These are phyloP conservation scores for Andrographis paniculata DNA, from an alignment of 305 asterid genomes.

Conservation along the genomic window DNA sequence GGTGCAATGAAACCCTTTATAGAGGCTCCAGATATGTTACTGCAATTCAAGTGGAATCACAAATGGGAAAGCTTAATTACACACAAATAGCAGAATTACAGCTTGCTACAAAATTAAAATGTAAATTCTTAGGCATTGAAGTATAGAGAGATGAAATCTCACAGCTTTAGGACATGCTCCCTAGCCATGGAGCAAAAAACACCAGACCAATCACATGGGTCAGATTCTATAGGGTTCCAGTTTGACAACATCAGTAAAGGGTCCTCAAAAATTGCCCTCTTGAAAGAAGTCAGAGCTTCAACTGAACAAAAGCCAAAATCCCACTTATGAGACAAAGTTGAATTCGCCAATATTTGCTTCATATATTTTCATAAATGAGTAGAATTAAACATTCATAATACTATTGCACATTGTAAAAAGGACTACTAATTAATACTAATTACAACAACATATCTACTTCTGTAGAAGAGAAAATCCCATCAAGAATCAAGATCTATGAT, in stretches of 20 bases:
- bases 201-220: constrained; percentile 84
- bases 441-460: not conserved
- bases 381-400: constrained; percentile 16
- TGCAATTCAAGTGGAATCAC: constrained; percentile 29
- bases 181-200: constrained; percentile 56
- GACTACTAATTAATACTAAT: too few species aligned
- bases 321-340: constrained; percentile 13
- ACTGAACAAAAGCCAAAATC: constrained; percentile 40
- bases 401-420: constrained; percentile 16
- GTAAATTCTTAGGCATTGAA: not conserved
- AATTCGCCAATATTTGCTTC: constrained; percentile 10
- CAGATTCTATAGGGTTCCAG: constrained; percentile 72
- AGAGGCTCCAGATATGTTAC: constrained; percentile 78
- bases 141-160: constrained; percentile 26
- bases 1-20: constrained; percentile 82
- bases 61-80: constrained; percentile 9
- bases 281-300: constrained; percentile 63
- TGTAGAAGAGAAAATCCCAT: constrained; percentile 11
- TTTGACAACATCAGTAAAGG: constrained; percentile 65
- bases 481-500: constrained; percentile 40
- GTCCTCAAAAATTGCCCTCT: constrained; percentile 84
- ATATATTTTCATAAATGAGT: not conserved
- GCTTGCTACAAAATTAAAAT: not conserved
- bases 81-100: constrained; percentile 2
- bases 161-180: constrained; percentile 82